phyloP scores from a whole-genome alignment of 192 early-diverging fungal genomes.

The Umbelopsis sp. region DNA sequence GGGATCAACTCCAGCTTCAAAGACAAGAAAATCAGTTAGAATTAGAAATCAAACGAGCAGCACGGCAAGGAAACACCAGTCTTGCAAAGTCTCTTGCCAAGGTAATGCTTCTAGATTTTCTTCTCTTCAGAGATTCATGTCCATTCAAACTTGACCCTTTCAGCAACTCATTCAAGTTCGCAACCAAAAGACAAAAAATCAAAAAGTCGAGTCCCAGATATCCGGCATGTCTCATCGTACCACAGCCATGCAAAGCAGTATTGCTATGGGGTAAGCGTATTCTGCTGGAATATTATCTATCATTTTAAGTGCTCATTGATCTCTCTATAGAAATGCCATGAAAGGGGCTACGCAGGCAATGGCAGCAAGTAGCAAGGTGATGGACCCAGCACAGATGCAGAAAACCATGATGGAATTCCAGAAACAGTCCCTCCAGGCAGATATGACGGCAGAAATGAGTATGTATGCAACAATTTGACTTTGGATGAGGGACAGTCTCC shows the following conservation, averaged over 20 bases:
- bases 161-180: conserved; percentile 32
- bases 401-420: conserved; percentile 38
- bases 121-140: background rate
- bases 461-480: background rate
- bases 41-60: conserved; percentile 41
- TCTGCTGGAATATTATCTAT: background rate
- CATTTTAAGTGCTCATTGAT: background rate
- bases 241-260: conserved; percentile 21
- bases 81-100: conserved; percentile 31
- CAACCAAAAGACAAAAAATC: conserved; percentile 28
- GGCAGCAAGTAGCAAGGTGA: conserved; percentile 33
- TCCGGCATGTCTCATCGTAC: conserved; percentile 26
- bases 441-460: conserved; percentile 47
- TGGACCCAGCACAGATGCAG: conserved; percentile 24
- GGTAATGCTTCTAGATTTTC: background rate
- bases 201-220: conserved; percentile 20
- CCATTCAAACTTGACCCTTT: background rate
- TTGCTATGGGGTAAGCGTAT: conserved; percentile 19
- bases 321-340: conserved; percentile 29
- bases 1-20: conserved; percentile 32
- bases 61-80: conserved; percentile 31
- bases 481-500: background rate
- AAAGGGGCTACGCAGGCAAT: conserved; percentile 36
- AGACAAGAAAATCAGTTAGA: conserved; percentile 40
- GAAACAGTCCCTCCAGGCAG: conserved; percentile 28